Conservation (phyloP, 345 rosid species). For the Pseudoturritis turrita region DNA sequence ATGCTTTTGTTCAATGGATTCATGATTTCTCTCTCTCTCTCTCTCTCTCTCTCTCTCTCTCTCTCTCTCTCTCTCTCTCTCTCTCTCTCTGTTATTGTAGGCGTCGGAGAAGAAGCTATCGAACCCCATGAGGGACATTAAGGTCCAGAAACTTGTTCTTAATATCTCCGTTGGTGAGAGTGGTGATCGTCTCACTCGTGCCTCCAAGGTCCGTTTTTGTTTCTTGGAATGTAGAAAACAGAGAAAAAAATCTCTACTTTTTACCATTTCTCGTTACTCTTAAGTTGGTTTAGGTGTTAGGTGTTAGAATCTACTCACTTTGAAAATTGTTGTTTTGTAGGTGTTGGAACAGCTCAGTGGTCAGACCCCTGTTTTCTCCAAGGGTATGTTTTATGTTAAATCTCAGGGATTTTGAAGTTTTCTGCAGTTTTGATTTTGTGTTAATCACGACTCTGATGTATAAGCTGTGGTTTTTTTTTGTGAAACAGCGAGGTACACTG, state of each 20-base stretch:
- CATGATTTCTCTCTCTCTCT: too few relatives aligned
- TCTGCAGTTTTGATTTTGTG: neutral
- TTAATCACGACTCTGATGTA: neutral
- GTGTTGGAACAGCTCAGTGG: slow-evolving; percentile 42
- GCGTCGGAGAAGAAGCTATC: slow-evolving; percentile 84
- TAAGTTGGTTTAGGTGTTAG: too few relatives aligned
- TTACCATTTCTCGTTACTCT: neutral
- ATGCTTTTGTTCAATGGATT: neutral
- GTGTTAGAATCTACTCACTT: neutral
- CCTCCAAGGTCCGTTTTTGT: slow-evolving; percentile 51
- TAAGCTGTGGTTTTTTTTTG: too few relatives aligned
- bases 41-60: too few relatives aligned
- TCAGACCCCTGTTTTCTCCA: slow-evolving; percentile 35
- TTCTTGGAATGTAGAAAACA: too few relatives aligned
- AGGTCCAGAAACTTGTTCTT: slow-evolving; percentile 82
- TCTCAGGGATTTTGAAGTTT: neutral
- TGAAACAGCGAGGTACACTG: slow-evolving; percentile 51
- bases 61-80: too few relatives aligned
- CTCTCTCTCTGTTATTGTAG: too few relatives aligned
- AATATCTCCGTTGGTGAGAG: slow-evolving; percentile 92
- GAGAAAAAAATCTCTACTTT: neutral
- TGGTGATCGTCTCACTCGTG: slow-evolving; percentile 89
- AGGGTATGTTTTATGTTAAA: slow-evolving; percentile 15
- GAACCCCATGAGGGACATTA: slow-evolving; percentile 90
- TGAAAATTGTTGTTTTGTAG: neutral